Base-by-base conservation (phyloP, 306 rosid genomes). In the Acacia confusa region DNA sequence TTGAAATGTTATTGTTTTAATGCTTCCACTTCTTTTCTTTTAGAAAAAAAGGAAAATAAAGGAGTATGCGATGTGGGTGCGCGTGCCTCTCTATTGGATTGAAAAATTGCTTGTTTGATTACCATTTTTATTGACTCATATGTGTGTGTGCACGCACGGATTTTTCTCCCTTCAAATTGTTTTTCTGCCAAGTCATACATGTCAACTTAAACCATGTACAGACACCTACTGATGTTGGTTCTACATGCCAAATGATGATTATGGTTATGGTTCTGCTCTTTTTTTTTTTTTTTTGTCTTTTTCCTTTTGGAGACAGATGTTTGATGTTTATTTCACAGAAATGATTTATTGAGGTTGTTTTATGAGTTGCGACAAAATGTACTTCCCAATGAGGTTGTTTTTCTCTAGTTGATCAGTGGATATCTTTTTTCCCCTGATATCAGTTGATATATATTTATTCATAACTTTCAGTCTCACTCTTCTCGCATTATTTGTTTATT, bases 391-490 rank as follows among this genome's bases (percentile, higher is more conserved):
- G 71, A 32, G 79, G 72, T 17, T 71, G 34, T 53, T 36, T 77
- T 40, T 77, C 79, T 70, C 69, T 67, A 52, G 43, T 74, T 74
- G 71, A 52, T 52, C 57, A 45, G n/a, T 10, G 43, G 52, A 25
- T 53, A 27, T 68, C 48, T 53, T 43, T 25, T 50, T 67, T 5
- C 58, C 58, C 58, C 9, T 52, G 8, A 52, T 52, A 61, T 41
- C 55, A 44, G 15, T 20, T 32, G 60, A 24, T 43, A 22, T 60
- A 24, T 28, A 22, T 24, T 66, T 79, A 58, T 76, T 58, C 2
- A 2, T 61, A 70, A 22, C 12, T 43, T 36, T 86, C 79, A 41
- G 22, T 75, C 63, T 86, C 77, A 45, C 40, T 75, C 50, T 10
- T 47, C 74, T 47, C 32, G 53, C 67, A 43, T 50, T 50, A 24